These are phyloP conservation scores for Rosa hybrid DNA, from an alignment of 331 rosid species.

Conservation along the genomic window DNA sequence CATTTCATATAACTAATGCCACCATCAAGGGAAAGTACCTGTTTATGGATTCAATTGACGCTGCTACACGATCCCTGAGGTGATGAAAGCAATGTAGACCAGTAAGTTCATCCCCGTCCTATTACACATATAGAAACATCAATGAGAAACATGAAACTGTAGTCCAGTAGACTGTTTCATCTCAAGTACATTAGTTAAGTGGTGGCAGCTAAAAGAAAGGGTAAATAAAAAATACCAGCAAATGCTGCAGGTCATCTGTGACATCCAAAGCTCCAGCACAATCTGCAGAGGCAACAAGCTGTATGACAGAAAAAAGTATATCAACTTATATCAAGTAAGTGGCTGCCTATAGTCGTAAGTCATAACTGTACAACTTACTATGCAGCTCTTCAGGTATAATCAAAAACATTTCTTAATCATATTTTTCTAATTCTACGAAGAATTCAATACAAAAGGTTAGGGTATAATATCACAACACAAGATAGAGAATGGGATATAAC, in stretches of 20 bases:
- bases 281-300: constrained; percentile 98
- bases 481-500: background rate
- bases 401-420: background rate
- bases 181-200: background rate
- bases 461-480: background rate
- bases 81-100: constrained; percentile 98
- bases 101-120: constrained; percentile 97
- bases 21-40: constrained; percentile 48
- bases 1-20: background rate
- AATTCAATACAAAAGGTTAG: background rate
- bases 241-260: constrained; percentile 86
- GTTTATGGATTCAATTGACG: constrained; percentile 89
- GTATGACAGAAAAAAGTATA: constrained; percentile 57
- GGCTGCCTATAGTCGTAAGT: background rate
- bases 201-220: background rate
- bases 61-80: constrained; percentile 89
- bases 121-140: constrained; percentile 31
- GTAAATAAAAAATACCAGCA: constrained; percentile 57
- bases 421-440: background rate
- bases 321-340: constrained; percentile 28
- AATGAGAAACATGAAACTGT: background rate
- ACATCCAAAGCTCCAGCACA: constrained; percentile 98
- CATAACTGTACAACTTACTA: constrained; percentile 5
- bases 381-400: background rate
- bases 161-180: background rate